Conservation (phyloP, 2,329 filamentous ascomycete species). For the Fusarium caatingaense region DNA sequence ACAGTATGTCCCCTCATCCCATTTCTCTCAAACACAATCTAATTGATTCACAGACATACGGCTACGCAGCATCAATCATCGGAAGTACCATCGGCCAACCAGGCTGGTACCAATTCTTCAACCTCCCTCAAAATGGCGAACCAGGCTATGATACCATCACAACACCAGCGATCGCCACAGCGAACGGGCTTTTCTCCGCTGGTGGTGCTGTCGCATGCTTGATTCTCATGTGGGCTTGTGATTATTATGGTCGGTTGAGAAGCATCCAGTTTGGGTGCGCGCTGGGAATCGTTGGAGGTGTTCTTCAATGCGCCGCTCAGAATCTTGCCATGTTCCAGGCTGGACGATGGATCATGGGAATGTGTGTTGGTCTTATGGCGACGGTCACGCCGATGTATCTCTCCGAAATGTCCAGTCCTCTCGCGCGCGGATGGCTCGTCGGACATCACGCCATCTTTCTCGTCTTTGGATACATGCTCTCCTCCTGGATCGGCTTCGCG, state of each 20-base stretch:
- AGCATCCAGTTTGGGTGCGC: constrained; percentile 60
- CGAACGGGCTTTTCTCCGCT: constrained; percentile 61
- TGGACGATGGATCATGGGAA: constrained; percentile 58
- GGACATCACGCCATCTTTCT: constrained; percentile 61
- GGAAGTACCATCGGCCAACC: constrained; percentile 64
- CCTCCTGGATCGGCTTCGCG: constrained; percentile 54
- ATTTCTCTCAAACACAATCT: too few relatives aligned
- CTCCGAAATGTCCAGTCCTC: constrained; percentile 50
- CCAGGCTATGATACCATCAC: constrained; percentile 59
- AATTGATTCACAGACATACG: constrained; percentile 60
- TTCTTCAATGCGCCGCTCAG: constrained; percentile 58
- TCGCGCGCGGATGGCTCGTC: constrained; percentile 61
- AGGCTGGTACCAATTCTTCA: constrained; percentile 63
- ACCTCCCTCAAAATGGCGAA: constrained; percentile 57
- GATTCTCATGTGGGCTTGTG: constrained; percentile 62
- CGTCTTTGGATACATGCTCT: constrained; percentile 59
- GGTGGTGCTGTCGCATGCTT: constrained; percentile 60
- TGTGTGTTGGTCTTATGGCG: constrained; percentile 55
- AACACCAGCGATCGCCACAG: constrained; percentile 59
- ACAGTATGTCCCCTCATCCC: constrained; percentile 40
- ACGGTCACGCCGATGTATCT: constrained; percentile 53
- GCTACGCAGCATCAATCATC: constrained; percentile 63
- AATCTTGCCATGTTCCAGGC: constrained; percentile 57
- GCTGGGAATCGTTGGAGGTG: constrained; percentile 58
- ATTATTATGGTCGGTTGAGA: constrained; percentile 55